Percentiles rank a stretch among this genome's conserved stretches.
Conservation (phyloP, 305 asterid genomes). For the Fraxinus nigra region DNA sequence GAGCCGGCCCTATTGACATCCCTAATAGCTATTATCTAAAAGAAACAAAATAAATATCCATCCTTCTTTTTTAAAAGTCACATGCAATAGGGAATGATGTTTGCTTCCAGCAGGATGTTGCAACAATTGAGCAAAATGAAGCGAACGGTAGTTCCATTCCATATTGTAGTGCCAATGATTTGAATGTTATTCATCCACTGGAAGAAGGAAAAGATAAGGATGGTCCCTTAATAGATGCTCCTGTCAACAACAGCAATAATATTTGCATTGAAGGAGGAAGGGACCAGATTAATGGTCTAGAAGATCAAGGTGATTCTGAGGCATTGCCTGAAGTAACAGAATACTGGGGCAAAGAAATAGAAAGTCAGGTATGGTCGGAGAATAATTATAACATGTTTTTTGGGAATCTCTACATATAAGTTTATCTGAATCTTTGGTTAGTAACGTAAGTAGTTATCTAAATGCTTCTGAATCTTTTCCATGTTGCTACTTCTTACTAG, state of each 20-base stretch:
- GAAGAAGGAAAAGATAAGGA: not conserved
- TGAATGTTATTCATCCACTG: not conserved
- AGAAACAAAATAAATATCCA: not conserved
- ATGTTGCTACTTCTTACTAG: not conserved
- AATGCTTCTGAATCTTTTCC: not conserved
- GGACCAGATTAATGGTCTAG: constrained; percentile 1
- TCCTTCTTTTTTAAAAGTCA: not conserved
- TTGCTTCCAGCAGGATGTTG: constrained; percentile 28
- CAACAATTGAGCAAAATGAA: constrained; percentile 13
- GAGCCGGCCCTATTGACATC: too few species aligned
- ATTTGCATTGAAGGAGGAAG: not conserved
- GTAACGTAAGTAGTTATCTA: not conserved
- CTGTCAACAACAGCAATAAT: not conserved
- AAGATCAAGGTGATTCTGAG: constrained; percentile 13
- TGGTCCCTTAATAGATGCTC: not conserved
- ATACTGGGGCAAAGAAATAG: constrained; percentile 17
- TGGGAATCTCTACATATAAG: not conserved
- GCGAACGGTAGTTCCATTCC: not conserved
- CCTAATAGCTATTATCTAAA: not conserved
- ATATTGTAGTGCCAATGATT: not conserved
- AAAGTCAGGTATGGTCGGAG: constrained; percentile 20
- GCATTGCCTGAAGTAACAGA: constrained; percentile 17
- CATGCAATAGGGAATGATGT: not conserved
- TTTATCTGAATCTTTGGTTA: not conserved
- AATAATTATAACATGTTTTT: not conserved